Conservation (phyloP, 805 yeast genomes). For the Barnettozyma siamensis region DNA sequence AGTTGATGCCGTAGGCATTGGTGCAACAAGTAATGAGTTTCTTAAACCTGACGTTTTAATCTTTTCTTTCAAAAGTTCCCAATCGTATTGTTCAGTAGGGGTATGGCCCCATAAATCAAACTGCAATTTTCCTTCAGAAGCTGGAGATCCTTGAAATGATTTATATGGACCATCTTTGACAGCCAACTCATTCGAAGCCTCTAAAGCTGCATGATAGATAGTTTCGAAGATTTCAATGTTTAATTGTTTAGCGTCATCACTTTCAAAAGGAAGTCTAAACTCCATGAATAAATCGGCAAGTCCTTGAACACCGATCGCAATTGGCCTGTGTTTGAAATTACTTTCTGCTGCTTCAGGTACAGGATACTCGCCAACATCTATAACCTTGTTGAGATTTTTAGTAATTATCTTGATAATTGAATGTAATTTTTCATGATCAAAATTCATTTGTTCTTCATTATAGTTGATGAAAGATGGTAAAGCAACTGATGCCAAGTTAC, state of each 20-base stretch:
- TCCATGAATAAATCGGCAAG: slow-evolving; percentile 81
- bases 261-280: slow-evolving; percentile 78
- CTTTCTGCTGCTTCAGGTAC: slow-evolving; percentile 65
- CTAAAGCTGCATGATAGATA: slow-evolving; percentile 88
- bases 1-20: slow-evolving; percentile 99
- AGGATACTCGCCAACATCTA: slow-evolving; percentile 82
- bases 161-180: slow-evolving; percentile 61
- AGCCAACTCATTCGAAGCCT: slow-evolving; percentile 80
- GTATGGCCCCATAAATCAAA: slow-evolving; percentile 80
- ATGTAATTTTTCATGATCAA: slow-evolving; percentile 73
- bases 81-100: slow-evolving; percentile 79
- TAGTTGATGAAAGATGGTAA: slow-evolving; percentile 70
- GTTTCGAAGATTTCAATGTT: slow-evolving; percentile 89
- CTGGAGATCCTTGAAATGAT: slow-evolving; percentile 81
- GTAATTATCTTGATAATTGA: slow-evolving; percentile 68
- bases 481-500: slow-evolving; percentile 90
- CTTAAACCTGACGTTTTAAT: slow-evolving; percentile 66
- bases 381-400: slow-evolving; percentile 70
- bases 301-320: slow-evolving; percentile 95
- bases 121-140: slow-evolving; percentile 77
- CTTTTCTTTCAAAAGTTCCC: slow-evolving; percentile 64
- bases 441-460: slow-evolving; percentile 38
- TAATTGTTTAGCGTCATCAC: slow-evolving; percentile 62
- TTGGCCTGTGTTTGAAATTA: slow-evolving; percentile 79
- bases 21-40: slow-evolving; percentile 85